Evolutionary conservation across 2,329 filamentous ascomycete species (phyloP), one percentile per base, ranked within the genome.

Genomic region (Ophiostoma montium): DNA sequence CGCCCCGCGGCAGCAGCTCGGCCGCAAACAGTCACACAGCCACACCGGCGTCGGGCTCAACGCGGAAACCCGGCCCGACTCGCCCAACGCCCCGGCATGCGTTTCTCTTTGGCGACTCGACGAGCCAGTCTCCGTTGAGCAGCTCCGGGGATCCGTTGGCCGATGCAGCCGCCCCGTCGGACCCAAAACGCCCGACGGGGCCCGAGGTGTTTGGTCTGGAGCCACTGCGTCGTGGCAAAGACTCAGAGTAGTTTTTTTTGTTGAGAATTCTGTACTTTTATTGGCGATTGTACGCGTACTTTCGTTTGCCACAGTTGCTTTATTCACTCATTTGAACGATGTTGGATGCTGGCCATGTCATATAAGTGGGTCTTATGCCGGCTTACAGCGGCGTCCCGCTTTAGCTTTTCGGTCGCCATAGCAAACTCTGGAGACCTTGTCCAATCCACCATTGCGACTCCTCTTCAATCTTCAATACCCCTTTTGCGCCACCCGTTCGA

Each of bases 61-160:
- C 41, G 2, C 18, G 35, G 13, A 41, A 50, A 51, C 52, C 50
- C 50, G 61, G 48, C 48, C 36, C 52, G 48, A 43, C 50, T 27
- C 65, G 43, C 55, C 43, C 47, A 46, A 54, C 12, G 35, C 72
- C 75, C 56, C 68, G 71, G 44, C 78, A 77, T 51, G 75, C 76
- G 0, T 80, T 79, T 51, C 58, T 80, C 16, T 80, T 80, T 55
- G 76, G 76, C 23, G 75, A 79, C 54, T 69, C 68, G 2, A 63
- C 65, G 3, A n/a, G 33, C 3, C 39, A 46, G 15, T 48, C 53
- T 13, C 50, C 50, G 15, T 46, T 52, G 12, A 58, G 63, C 3
- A 66, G 64, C 3, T 64, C 61, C 1, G 61, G 60, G 21, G 15
- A 54, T 63, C 30, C 31, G 11, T 63, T 15, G 54, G 62, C 13